phyloP scores from a whole-genome alignment of 768 basidiomycete genomes.

The Termitomyces sp. region DNA sequence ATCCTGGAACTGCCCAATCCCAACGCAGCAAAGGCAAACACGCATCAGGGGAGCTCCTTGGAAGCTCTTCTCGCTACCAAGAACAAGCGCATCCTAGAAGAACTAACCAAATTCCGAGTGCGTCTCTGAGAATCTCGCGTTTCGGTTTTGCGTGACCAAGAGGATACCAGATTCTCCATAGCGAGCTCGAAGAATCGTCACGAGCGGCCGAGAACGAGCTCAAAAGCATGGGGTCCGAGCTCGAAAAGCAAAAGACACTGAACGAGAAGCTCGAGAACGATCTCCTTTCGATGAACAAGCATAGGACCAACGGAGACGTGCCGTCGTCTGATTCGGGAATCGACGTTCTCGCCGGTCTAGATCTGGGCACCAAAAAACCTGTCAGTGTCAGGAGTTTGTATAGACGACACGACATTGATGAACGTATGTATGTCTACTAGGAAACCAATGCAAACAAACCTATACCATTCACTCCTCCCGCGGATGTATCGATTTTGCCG shows the following conservation, averaged over 20 bases:
- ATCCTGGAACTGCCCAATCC: slow-evolving; percentile 75
- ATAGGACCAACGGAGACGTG: slow-evolving; percentile 30
- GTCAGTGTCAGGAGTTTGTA: slow-evolving; percentile 32
- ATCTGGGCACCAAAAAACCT: slow-evolving; percentile 51
- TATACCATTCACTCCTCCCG: slow-evolving; percentile 32
- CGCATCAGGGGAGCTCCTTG: slow-evolving; percentile 72
- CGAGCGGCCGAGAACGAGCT: slow-evolving; percentile 53
- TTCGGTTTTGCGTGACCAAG: background rate
- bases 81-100: slow-evolving; percentile 89
- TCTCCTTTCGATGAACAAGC: slow-evolving; percentile 73
- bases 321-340: slow-evolving; percentile 26
- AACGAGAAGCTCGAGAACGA: slow-evolving; percentile 94
- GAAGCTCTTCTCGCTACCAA: slow-evolving; percentile 90
- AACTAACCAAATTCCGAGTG: slow-evolving; percentile 87
- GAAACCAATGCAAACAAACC: slow-evolving; percentile 7
- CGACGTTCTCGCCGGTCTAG: slow-evolving; percentile 70
- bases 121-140: slow-evolving; percentile 12
- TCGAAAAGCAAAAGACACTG: slow-evolving; percentile 71
- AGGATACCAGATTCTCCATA: slow-evolving; percentile 62
- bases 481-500: slow-evolving; percentile 93
- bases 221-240: slow-evolving; percentile 50
- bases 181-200: slow-evolving; percentile 72
- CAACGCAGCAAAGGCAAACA: slow-evolving; percentile 79
- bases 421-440: no score
- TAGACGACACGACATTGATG: background rate